Conservation (phyloP, 1,139 yeast species). For the Nakaseomyces kungkrabaensis region DNA sequence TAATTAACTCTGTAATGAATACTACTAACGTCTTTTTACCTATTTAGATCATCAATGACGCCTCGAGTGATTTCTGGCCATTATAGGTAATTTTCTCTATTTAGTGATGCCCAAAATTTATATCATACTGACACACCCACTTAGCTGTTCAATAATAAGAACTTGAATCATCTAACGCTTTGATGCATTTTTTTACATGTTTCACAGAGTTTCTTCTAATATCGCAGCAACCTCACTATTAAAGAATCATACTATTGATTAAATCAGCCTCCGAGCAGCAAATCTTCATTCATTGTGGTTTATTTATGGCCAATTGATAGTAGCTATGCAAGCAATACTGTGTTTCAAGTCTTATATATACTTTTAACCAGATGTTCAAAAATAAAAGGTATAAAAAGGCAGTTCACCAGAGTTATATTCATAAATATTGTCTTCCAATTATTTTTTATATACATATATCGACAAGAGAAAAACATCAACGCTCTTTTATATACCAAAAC, state of each 20-base stretch:
- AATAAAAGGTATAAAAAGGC: not conserved
- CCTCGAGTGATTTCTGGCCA: not conserved
- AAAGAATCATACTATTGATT: too few species aligned
- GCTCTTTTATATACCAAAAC: not conserved
- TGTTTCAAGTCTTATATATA: too few species aligned
- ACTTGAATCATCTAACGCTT: not conserved
- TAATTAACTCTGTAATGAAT: too few species aligned
- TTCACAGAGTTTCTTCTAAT: not conserved
- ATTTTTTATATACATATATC: too few species aligned
- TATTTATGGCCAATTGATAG: too few species aligned
- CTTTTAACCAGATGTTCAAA: not conserved
- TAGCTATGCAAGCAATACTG: too few species aligned
- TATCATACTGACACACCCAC: too few species aligned
- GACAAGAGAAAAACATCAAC: not conserved
- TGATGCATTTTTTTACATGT: not conserved
- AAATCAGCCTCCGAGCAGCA: too few species aligned
- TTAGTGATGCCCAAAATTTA: not conserved
- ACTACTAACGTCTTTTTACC: not conserved
- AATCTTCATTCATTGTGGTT: too few species aligned
- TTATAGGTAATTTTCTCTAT: not conserved
- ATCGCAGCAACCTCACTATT: not conserved
- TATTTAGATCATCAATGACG: conserved; percentile 2
- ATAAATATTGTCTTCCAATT: too few species aligned
- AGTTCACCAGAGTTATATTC: too few species aligned
- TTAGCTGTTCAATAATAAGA: too few species aligned